These are phyloP conservation scores for Plasmodium cynomolgi DNA, from an alignment of 169 alveolate species.

Conservation along the genomic window DNA sequence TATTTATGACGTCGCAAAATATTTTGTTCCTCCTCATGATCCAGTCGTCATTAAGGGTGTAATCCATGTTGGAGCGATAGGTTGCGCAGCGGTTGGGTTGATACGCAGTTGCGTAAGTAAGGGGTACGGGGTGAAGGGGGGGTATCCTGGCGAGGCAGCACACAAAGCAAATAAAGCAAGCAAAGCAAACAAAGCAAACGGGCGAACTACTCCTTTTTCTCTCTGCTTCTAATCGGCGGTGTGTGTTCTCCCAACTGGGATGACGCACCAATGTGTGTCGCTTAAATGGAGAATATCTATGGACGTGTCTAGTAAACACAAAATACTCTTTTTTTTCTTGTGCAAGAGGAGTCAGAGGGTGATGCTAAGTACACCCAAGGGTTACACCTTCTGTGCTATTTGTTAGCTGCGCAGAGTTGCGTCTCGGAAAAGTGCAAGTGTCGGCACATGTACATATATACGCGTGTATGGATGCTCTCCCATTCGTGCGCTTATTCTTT, in stretches of 20 bases:
- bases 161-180: not conserved
- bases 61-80: not conserved
- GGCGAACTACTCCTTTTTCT: not conserved
- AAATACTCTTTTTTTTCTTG: not conserved
- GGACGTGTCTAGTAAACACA: not conserved
- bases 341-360: not conserved
- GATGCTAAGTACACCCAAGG: not conserved
- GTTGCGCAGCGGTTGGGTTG: not conserved
- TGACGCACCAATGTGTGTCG: not conserved
- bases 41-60: slow-evolving; percentile 23
- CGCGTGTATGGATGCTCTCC: not conserved
- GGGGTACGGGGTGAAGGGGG: not conserved
- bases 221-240: not conserved
- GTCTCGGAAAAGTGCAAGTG: not conserved
- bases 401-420: not conserved
- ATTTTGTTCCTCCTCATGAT: slow-evolving; percentile 16
- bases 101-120: not conserved
- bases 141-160: not conserved
- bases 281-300: not conserved
- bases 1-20: slow-evolving; percentile 32
- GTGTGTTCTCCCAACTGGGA: not conserved
- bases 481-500: not conserved
- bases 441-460: not conserved
- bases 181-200: not conserved
- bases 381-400: not conserved